Evolutionary conservation across 2,329 filamentous ascomycete species (phyloP).

Genomic region (Paecilomyces sp.): DNA sequence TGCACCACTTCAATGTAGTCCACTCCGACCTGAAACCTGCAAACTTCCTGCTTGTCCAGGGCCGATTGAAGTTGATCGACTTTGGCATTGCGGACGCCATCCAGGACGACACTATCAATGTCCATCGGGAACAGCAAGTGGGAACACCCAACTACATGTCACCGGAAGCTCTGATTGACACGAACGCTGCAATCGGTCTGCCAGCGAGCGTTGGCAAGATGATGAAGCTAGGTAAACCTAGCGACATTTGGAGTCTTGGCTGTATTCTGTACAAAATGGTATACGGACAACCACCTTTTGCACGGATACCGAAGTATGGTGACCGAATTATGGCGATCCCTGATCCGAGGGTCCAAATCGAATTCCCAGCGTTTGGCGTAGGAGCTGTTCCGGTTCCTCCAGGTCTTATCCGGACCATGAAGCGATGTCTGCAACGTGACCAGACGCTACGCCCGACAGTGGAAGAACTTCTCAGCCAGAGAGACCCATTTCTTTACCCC

Average conservation of each 20-base stretch:
- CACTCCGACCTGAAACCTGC: slow-evolving; percentile 96
- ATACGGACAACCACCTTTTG: slow-evolving; percentile 93
- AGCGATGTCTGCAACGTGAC: slow-evolving; percentile 53
- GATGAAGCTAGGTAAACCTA: slow-evolving; percentile 93
- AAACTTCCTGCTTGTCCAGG: slow-evolving; percentile 90
- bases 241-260: slow-evolving; percentile 91
- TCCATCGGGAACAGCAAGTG: slow-evolving; percentile 90
- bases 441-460: slow-evolving; percentile 51
- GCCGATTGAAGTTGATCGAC: slow-evolving; percentile 89
- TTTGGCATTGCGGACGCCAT: slow-evolving; percentile 98
- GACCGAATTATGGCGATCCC: slow-evolving; percentile 60
- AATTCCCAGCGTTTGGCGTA: slow-evolving; percentile 38
- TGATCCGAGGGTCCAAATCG: slow-evolving; percentile 42
- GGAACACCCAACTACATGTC: slow-evolving; percentile 99
- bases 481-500: slow-evolving; percentile 53
- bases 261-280: slow-evolving; percentile 98
- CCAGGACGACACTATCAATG: slow-evolving; percentile 93
- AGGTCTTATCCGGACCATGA: slow-evolving; percentile 49
- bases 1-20: slow-evolving; percentile 86
- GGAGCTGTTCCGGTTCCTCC: slow-evolving; percentile 47
- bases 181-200: slow-evolving; percentile 56
- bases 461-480: slow-evolving; percentile 47
- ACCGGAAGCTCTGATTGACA: slow-evolving; percentile 85
- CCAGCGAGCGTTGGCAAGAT: slow-evolving; percentile 54
- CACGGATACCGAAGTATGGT: slow-evolving; percentile 81